phyloP scores from a whole-genome alignment of 306 rosid genomes.

The Amphicarpaea edgeworthii region DNA sequence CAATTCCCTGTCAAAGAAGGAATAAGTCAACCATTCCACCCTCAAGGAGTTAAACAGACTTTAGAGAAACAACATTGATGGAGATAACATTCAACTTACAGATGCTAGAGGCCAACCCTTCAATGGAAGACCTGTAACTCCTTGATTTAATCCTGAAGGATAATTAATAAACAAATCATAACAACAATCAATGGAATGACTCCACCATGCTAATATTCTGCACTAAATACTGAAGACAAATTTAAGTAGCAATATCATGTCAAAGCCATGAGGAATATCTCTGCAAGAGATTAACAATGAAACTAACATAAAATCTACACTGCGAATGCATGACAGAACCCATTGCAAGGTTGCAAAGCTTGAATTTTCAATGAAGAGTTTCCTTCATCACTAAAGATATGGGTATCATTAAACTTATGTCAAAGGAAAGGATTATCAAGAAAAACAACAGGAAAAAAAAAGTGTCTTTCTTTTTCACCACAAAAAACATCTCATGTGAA shows the following conservation, averaged over 20 bases:
- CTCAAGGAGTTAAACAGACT: conserved; percentile 40
- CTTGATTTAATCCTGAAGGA: conserved; percentile 76
- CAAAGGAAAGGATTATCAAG: conserved; percentile 8
- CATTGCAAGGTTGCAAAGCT: conserved; percentile 12
- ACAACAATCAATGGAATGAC: conserved; percentile 24
- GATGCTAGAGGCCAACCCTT: conserved; percentile 91
- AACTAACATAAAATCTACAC: conserved; percentile 7
- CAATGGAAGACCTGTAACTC: conserved; percentile 71
- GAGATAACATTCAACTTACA: conserved; percentile 66
- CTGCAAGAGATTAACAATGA: conserved; percentile 24
- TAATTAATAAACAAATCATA: conserved; percentile 17
- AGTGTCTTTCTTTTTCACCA: conserved; percentile 11
- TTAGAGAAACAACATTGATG: neutral
- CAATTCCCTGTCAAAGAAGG: conserved; percentile 70
- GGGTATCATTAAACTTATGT: neutral
- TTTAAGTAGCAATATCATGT: conserved; percentile 23
- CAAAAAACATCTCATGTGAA: conserved; percentile 7
- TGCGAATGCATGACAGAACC: conserved; percentile 17
- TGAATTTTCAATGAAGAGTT: conserved; percentile 23
- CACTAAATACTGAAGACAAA: conserved; percentile 26
- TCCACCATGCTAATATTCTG: conserved; percentile 17
- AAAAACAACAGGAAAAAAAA: conserved; percentile 5
- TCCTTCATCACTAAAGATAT: conserved; percentile 10
- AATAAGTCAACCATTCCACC: conserved; percentile 35
- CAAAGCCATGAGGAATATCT: conserved; percentile 31